phyloP scores from a whole-genome alignment of 352 stramenopile species.

The Globisporangium perplexum region DNA sequence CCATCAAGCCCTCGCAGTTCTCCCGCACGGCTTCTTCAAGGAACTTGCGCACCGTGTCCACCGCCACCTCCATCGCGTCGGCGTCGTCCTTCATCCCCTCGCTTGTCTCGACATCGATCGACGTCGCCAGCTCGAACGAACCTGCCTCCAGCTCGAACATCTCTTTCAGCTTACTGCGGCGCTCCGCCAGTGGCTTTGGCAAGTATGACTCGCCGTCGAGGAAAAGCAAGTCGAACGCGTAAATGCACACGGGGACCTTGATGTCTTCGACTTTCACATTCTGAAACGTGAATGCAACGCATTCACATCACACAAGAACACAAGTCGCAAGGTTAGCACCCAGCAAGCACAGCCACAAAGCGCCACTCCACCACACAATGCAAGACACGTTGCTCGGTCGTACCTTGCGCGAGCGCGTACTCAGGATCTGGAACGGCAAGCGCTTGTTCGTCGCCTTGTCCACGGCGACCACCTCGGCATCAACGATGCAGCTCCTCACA shows the following conservation, averaged over 20 bases:
- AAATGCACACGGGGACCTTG: conserved; percentile 90
- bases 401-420: conserved; percentile 94
- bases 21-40: conserved; percentile 92
- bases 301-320: neutral
- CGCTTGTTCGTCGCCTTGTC: conserved; percentile 95
- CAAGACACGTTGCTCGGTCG: neutral
- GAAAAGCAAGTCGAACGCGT: conserved; percentile 99
- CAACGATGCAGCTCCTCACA: conserved; percentile 92
- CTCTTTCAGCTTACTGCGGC: conserved; percentile 87
- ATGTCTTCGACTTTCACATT: conserved; percentile 88
- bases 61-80: conserved; percentile 84
- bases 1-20: conserved; percentile 97
- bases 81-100: conserved; percentile 85
- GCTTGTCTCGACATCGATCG: conserved; percentile 82
- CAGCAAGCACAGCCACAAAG: neutral
- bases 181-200: conserved; percentile 81
- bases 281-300: conserved; percentile 6
- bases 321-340: conserved; percentile 2
- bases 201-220: conserved; percentile 97
- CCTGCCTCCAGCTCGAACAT: conserved; percentile 92
- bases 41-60: conserved; percentile 88
- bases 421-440: conserved; percentile 98
- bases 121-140: conserved; percentile 93
- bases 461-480: conserved; percentile 98
- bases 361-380: neutral